phyloP scores from a whole-genome alignment of 2,329 filamentous ascomycete genomes.

The Colletotrichum navitas region DNA sequence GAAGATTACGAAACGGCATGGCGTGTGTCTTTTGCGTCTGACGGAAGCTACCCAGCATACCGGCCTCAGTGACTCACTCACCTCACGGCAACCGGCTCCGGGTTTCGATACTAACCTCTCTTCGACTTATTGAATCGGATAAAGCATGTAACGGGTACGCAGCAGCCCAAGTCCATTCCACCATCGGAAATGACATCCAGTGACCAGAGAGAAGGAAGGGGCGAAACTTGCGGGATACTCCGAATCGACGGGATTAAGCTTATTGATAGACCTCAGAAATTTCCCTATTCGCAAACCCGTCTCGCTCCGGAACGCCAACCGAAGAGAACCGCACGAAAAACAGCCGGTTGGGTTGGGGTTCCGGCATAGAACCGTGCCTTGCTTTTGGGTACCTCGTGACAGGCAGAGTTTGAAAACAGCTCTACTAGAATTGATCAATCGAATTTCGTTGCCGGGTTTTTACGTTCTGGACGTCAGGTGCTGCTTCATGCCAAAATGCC shows the following conservation, averaged over 20 bases:
- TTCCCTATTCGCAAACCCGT: slow-evolving; percentile 23
- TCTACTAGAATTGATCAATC: slow-evolving; percentile 14
- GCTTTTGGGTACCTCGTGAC: slow-evolving; percentile 24
- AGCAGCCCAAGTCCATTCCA: slow-evolving; percentile 11
- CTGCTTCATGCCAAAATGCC: background rate
- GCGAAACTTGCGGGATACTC: slow-evolving; percentile 30
- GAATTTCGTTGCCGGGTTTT: slow-evolving; percentile 1
- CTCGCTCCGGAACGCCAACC: slow-evolving; percentile 15
- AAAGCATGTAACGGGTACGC: slow-evolving; percentile 2
- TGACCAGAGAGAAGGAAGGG: background rate
- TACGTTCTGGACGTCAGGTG: slow-evolving; percentile 24
- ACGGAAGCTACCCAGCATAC: slow-evolving; percentile 9
- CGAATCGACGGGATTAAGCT: slow-evolving; percentile 36
- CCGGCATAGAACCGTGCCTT: slow-evolving; percentile 33
- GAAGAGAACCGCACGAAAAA: slow-evolving; percentile 33
- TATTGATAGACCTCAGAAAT: slow-evolving; percentile 35
- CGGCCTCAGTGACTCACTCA: slow-evolving; percentile 29
- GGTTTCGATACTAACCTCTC: slow-evolving; percentile 1
- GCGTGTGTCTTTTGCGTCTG: slow-evolving; percentile 18
- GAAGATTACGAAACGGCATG: slow-evolving; percentile 40
- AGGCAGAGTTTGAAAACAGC: background rate
- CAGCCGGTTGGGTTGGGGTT: slow-evolving; percentile 28
- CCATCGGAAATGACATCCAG: background rate
- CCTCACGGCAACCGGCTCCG: background rate
- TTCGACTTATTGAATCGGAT: background rate